Evolutionary conservation across 495 filamentous ascomycete genomes (phyloP).

Genomic region (Acidiella bohemica): DNA sequence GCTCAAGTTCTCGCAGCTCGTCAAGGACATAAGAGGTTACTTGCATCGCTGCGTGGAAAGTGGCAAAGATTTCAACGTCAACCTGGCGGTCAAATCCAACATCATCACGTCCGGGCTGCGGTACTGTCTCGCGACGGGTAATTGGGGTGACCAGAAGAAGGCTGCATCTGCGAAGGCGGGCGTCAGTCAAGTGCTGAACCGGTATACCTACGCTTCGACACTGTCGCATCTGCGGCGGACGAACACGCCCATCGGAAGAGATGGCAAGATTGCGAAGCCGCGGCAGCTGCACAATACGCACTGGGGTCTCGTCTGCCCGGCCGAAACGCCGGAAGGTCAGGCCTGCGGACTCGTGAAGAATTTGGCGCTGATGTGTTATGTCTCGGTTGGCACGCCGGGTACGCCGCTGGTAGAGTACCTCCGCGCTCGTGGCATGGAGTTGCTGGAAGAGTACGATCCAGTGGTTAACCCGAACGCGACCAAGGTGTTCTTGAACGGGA

Average conservation of each 20-base stretch:
- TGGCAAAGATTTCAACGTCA: conserved; percentile 74
- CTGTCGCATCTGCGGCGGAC: conserved; percentile 92
- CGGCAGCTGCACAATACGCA: conserved; percentile 97
- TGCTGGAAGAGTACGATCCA: conserved; percentile 91
- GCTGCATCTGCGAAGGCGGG: conserved; percentile 84
- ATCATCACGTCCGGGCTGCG: conserved; percentile 87
- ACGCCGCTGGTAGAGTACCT: conserved; percentile 90
- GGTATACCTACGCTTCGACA: conserved; percentile 93
- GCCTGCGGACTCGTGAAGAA: conserved; percentile 99
- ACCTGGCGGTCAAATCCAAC: conserved; percentile 76
- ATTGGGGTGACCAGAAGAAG: conserved; percentile 99
- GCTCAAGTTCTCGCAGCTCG: conserved; percentile 70
- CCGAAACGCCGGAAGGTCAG: conserved; percentile 96
- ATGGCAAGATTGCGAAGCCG: conserved; percentile 96
- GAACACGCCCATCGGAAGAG: conserved; percentile 93
- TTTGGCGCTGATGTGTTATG: conserved; percentile 91
- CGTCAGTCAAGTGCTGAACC: conserved; percentile 94
- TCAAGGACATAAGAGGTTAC: conserved; percentile 76
- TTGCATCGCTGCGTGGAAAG: conserved; percentile 83
- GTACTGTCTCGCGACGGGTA: conserved; percentile 95
- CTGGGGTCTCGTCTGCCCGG: conserved; percentile 95
- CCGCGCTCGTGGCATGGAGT: conserved; percentile 85
- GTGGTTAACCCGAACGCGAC: conserved; percentile 78
- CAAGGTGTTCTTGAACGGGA: conserved; percentile 95
- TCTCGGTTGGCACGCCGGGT: conserved; percentile 81